These are phyloP conservation scores for Lachnellula arida DNA, from an alignment of 2,329 filamentous ascomycete genomes.

Conservation along the genomic window DNA sequence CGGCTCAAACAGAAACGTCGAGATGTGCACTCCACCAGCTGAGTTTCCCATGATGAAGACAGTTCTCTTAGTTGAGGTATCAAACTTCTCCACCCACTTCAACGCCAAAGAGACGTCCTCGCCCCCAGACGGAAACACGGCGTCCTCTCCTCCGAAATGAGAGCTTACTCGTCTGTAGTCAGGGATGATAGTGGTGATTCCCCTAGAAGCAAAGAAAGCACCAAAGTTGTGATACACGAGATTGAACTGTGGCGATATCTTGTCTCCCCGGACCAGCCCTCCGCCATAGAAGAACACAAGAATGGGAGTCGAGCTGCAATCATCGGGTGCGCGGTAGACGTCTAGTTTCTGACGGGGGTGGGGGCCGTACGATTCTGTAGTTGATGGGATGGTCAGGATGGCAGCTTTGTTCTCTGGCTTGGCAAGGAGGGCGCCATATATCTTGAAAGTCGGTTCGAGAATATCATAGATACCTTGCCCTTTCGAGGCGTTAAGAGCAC, in stretches of 20 bases:
- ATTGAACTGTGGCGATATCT: constrained; percentile 14
- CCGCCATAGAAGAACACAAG: constrained; percentile 30
- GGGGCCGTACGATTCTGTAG: constrained; percentile 23
- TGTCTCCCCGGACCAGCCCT: constrained; percentile 26
- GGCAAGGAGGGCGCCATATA: constrained; percentile 17
- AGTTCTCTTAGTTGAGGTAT: constrained; percentile 12
- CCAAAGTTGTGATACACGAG: constrained; percentile 30
- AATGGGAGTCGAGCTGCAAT: constrained; percentile 19
- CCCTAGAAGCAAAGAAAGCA: constrained; percentile 25
- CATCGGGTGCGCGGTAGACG: constrained; percentile 19
- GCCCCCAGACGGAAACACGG: constrained; percentile 25
- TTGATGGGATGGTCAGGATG: constrained; percentile 22
- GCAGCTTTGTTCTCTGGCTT: constrained; percentile 18
- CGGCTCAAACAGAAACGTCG: constrained; percentile 26
- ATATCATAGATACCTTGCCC: constrained; percentile 18
- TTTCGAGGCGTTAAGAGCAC: constrained; percentile 11
- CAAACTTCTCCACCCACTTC: constrained; percentile 20
- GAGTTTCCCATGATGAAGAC: constrained; percentile 30
- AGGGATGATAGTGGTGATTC: constrained; percentile 23
- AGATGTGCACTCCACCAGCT: constrained; percentile 29
- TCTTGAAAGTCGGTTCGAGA: constrained; percentile 7
- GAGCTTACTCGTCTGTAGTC: constrained; percentile 29
- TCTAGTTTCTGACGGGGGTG: constrained; percentile 30
- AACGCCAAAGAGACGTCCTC: constrained; percentile 26
- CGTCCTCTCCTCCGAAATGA: constrained; percentile 23